These are phyloP conservation scores for Solanum pinnatisectum DNA, from an alignment of 257 asterid genomes.

Conservation along the genomic window DNA sequence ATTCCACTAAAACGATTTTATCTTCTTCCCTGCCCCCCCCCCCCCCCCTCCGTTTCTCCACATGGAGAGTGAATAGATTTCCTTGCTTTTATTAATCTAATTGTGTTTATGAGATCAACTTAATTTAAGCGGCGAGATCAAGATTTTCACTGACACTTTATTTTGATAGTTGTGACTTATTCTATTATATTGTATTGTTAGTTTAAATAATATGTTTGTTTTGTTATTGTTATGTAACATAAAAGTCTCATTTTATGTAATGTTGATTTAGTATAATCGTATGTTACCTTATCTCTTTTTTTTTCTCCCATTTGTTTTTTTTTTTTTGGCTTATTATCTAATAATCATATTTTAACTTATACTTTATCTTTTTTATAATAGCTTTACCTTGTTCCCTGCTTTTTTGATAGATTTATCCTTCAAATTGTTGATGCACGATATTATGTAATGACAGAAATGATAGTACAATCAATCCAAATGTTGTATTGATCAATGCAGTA, in stretches of 20 bases:
- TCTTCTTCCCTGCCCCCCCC: background rate
- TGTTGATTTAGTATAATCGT: no score
- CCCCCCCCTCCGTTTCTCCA: slow-evolving; percentile 11
- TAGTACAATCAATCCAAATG: no score
- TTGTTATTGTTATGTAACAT: no score
- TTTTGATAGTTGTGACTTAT: background rate
- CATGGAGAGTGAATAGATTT: slow-evolving; percentile 23
- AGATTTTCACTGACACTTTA: background rate
- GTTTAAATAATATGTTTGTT: no score
- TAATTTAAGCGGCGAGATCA: background rate
- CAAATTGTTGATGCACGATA: no score
- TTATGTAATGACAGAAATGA: background rate
- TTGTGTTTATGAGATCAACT: background rate
- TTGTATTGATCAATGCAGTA: no score
- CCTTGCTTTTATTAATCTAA: slow-evolving; percentile 4
- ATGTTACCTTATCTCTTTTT: background rate
- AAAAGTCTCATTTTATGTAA: background rate
- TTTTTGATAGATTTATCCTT: no score
- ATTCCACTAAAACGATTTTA: background rate
- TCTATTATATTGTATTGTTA: no score
- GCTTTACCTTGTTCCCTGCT: background rate
- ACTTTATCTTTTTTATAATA: no score
- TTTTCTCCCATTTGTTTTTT: no score
- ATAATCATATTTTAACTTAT: background rate
- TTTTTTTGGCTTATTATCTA: background rate